phyloP scores from a whole-genome alignment of 2,329 filamentous ascomycete genomes.

The Elsinoe fawcettii region DNA sequence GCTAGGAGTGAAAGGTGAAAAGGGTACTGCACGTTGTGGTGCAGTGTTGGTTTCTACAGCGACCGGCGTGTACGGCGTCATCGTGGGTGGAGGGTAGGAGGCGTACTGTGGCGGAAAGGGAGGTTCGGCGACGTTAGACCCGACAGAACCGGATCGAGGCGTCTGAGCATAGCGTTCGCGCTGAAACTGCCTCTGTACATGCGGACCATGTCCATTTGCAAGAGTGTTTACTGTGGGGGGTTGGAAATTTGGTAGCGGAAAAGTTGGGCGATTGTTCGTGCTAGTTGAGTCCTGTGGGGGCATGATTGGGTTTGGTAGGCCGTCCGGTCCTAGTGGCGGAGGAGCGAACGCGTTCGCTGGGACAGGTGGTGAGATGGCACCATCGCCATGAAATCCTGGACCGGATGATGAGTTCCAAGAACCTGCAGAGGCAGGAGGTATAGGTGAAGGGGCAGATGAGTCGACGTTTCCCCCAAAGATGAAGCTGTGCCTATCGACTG shows the following conservation, averaged over 20 bases:
- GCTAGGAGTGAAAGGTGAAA: constrained; percentile 6
- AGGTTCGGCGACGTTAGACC: background rate
- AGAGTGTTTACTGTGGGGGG: background rate
- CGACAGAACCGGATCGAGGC: constrained; percentile 1
- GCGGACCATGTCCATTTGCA: constrained; percentile 1
- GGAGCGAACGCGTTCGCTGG: background rate
- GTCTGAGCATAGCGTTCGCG: background rate
- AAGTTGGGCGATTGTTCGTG: background rate
- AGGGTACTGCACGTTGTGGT: background rate
- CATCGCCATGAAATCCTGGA: background rate
- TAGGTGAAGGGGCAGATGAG: constrained; percentile 13
- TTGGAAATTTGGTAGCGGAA: background rate
- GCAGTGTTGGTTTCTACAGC: background rate
- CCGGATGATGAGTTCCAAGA: constrained; percentile 13
- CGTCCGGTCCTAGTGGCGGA: background rate
- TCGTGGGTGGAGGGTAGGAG: background rate
- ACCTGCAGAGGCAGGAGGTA: constrained; percentile 11
- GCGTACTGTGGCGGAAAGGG: constrained; percentile 6
- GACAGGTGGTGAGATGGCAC: background rate
- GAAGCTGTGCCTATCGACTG: constrained; percentile 5
- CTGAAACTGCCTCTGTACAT: background rate
- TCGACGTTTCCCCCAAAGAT: constrained; percentile 13
- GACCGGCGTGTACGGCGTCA: background rate
- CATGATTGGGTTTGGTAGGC: background rate
- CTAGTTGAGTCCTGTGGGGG: background rate